Conservation (phyloP, 129 eudicot genomes). For the Deinandra increscens region DNA sequence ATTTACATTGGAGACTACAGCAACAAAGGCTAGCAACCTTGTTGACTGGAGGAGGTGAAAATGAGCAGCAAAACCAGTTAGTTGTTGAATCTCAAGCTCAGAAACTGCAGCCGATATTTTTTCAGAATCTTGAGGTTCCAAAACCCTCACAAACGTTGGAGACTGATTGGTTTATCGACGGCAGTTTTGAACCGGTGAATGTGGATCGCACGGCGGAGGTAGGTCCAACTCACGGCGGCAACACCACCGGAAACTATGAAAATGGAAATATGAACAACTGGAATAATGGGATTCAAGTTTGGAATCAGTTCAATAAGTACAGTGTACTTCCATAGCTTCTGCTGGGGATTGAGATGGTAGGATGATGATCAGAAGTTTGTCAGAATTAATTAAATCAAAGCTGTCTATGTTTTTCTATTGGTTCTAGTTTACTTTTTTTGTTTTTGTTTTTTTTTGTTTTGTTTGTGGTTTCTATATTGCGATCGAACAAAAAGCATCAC, state of each 20-base stretch:
- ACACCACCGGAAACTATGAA: conserved; percentile 29
- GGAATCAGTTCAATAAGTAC: conserved; percentile 49
- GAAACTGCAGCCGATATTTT: conserved; percentile 55
- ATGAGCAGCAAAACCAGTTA: conserved; percentile 19
- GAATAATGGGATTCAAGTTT: conserved; percentile 47
- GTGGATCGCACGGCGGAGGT: conserved; percentile 24
- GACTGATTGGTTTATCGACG: conserved; percentile 58
- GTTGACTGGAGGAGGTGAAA: conserved; percentile 10
- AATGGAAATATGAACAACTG: conserved; percentile 34
- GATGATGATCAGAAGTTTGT: too few relatives aligned
- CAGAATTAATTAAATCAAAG: conserved; percentile 3
- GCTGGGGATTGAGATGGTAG: too few relatives aligned
- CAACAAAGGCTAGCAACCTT: conserved; percentile 58
- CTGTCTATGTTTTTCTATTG: conserved; percentile 8
- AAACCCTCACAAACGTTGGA: conserved; percentile 26
- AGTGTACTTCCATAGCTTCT: conserved; percentile 42
- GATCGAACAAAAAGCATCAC: conserved; percentile 11
- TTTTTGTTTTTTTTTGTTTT: too few relatives aligned
- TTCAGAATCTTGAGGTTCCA: conserved; percentile 53
- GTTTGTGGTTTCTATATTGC: not conserved
- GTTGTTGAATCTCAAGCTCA: conserved; percentile 21
- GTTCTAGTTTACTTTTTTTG: not conserved
- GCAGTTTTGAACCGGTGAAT: conserved; percentile 34
- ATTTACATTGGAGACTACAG: conserved; percentile 79
- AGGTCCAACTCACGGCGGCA: conserved; percentile 13